Evolutionary conservation across 2,329 filamentous ascomycete genomes (phyloP).

Genomic region (Talaromyces sp.): DNA sequence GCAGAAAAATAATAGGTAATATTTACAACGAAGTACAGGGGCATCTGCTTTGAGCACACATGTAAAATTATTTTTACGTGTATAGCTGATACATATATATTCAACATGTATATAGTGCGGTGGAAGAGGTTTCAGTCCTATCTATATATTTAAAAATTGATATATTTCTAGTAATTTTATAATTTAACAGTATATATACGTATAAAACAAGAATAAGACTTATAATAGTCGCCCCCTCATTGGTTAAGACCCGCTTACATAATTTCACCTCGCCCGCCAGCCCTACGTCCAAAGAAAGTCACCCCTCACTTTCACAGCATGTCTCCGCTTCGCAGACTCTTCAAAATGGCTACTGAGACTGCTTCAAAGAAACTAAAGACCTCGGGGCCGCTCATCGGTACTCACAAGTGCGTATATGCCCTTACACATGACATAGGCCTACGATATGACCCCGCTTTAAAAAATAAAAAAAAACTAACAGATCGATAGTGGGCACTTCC

Average conservation of each 20-base stretch:
- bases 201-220: background rate
- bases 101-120: too few species aligned
- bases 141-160: background rate
- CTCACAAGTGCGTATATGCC: constrained; percentile 64
- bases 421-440: background rate
- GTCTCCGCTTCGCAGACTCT: constrained; percentile 34
- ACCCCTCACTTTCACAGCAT: background rate
- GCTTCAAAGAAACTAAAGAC: constrained; percentile 82
- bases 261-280: background rate
- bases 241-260: background rate
- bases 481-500: constrained; percentile 73
- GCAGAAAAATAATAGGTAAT: too few species aligned
- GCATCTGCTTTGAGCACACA: too few species aligned
- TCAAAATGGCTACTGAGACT: constrained; percentile 61
- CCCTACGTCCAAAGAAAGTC: background rate
- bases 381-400: constrained; percentile 70
- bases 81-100: too few species aligned
- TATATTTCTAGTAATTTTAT: background rate
- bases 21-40: too few species aligned
- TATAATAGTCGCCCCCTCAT: background rate
- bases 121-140: background rate
- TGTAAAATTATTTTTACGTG: too few species aligned
- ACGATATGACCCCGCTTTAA: constrained; percentile 4
- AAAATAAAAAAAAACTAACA: constrained; percentile 11
- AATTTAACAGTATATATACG: background rate